phyloP scores from a whole-genome alignment of 139 green algal genomes.

The Tetradesmus lagerheimii region DNA sequence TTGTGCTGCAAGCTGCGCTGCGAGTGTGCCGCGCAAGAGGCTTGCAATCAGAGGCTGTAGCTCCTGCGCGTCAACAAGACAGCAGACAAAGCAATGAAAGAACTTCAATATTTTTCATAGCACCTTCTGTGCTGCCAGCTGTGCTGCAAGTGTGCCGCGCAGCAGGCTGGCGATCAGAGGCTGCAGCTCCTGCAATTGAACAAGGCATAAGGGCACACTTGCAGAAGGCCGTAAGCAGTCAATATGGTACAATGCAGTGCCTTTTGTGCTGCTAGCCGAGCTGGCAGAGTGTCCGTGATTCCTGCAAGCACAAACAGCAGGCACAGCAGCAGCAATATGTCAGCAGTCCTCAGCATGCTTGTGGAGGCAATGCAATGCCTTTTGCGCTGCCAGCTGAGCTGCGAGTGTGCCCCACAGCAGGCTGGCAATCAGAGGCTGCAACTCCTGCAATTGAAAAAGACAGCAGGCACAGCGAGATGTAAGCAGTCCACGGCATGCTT shows the following conservation, averaged over 20 bases:
- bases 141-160: neutral
- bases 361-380: neutral
- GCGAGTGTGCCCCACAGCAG: no score
- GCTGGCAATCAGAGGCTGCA: no score
- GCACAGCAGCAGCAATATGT: neutral
- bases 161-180: neutral
- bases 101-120: no score
- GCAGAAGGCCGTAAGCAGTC: neutral
- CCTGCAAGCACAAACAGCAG: neutral
- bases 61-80: neutral
- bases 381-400: no score
- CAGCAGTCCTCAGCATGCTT: neutral
- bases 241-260: no score
- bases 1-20: neutral
- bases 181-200: neutral
- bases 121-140: neutral
- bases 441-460: no score
- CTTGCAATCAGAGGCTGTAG: neutral
- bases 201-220: neutral
- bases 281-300: no score
- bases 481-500: no score
- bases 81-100: neutral
- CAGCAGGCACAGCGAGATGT: no score
- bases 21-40: constrained; percentile 7
- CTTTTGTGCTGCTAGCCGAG: no score